These are phyloP conservation scores for Solanum boliviense DNA, from an alignment of 257 asterid species.

Conservation along the genomic window DNA sequence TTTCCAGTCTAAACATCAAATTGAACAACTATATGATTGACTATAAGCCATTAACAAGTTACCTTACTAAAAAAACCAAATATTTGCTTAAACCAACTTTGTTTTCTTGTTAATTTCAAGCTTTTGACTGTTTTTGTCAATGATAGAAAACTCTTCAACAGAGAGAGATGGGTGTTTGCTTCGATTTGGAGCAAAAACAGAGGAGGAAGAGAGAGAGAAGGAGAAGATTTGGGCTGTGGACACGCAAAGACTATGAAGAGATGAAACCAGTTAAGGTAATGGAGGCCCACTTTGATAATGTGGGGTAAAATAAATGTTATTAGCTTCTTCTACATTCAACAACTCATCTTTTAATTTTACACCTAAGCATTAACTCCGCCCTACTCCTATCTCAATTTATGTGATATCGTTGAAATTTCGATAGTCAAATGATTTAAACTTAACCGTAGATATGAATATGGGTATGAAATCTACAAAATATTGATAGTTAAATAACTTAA, in stretches of 20 bases:
- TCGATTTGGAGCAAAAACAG: slow-evolving; percentile 29
- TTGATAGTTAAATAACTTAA: not conserved
- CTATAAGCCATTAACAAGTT: not conserved
- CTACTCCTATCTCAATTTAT: fast-evolving
- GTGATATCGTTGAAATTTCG: fast-evolving
- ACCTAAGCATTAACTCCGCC: not conserved
- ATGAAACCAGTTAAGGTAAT: slow-evolving; percentile 17
- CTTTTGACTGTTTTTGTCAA: not conserved
- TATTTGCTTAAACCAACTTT: not conserved
- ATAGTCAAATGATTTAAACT: fast-evolving
- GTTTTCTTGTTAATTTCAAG: not conserved
- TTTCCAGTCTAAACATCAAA: not conserved
- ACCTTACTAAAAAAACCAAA: not conserved
- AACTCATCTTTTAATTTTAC: slow-evolving; percentile 12
- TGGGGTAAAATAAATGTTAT: not conserved
- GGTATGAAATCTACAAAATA: not conserved
- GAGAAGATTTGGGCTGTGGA: slow-evolving; percentile 23
- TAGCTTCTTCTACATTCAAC: not conserved
- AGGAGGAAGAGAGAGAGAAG: not conserved
- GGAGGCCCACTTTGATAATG: slow-evolving; percentile 48
- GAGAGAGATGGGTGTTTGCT: slow-evolving; percentile 22
- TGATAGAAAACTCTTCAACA: not conserved
- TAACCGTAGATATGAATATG: not conserved
- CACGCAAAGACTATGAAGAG: slow-evolving; percentile 33
- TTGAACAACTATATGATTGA: not conserved